A percentile compares a stretch with the other conserved stretches of the same genome.
phyloP scores from a whole-genome alignment of 2,329 filamentous ascomycete species.

The Phialocephala sp. region DNA sequence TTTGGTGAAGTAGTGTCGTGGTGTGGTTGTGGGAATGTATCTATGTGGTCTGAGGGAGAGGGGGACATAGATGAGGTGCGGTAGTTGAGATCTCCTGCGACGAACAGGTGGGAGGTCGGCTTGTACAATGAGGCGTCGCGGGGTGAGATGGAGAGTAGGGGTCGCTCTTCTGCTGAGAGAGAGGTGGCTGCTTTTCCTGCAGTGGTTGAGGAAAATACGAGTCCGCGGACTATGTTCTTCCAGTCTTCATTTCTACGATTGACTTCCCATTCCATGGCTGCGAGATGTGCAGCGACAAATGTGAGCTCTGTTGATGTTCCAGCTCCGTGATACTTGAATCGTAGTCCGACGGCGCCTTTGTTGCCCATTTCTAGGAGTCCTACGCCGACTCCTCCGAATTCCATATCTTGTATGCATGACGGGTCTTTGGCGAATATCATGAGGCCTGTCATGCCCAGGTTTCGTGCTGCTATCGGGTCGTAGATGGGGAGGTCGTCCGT shows the following conservation, averaged over 20 bases:
- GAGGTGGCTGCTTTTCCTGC: conserved; percentile 27
- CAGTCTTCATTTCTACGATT: conserved; percentile 84
- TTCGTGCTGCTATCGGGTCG: conserved; percentile 71
- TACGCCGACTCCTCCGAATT: conserved; percentile 83
- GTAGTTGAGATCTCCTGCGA: conserved; percentile 95
- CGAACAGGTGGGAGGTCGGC: conserved; percentile 77
- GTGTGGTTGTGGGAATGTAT: conserved; percentile 66
- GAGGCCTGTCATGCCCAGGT: conserved; percentile 88
- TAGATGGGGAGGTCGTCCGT: conserved; percentile 56
- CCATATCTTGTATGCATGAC: conserved; percentile 65
- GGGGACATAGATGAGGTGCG: conserved; percentile 76
- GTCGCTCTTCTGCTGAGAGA: conserved; percentile 45
- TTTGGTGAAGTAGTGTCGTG: conserved; percentile 55
- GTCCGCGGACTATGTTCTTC: conserved; percentile 78
- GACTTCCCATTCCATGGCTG: conserved; percentile 82
- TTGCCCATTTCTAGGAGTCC: conserved; percentile 91
- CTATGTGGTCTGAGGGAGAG: conserved; percentile 55
- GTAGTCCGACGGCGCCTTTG: conserved; percentile 87
- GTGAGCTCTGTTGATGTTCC: conserved; percentile 68
- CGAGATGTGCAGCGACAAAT: conserved; percentile 87
- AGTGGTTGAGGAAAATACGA: conserved; percentile 68
- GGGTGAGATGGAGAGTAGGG: conserved; percentile 49
- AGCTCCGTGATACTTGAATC: conserved; percentile 62
- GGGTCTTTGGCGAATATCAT: conserved; percentile 79
- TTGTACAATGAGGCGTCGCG: conserved; percentile 71